Evolutionary conservation across 2,329 filamentous ascomycete genomes (phyloP), one percentile per base, ranked within the genome.

Genomic region (Trematosphaeria pertusa): DNA sequence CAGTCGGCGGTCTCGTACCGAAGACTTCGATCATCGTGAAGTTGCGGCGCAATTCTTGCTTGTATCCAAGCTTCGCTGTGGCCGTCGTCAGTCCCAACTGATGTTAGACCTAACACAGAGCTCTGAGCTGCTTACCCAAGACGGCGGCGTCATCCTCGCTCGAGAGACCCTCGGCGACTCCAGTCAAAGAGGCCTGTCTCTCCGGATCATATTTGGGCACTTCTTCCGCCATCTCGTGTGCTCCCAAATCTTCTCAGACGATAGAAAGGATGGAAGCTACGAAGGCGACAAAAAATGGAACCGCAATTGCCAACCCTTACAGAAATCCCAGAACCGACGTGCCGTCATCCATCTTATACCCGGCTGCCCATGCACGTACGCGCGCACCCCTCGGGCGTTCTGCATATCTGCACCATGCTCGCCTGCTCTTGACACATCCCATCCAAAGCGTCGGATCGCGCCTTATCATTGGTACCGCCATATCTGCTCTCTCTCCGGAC

Each of bases 21-120:
- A 86, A 85, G 14, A 86, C 77, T 61, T 86, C 81, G n/a, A 84
- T 70, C 50, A 82, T 82, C 3, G 80, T 81, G 60, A 86, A 86
- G 55, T 84, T 84, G 14, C 83, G 75, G 35, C 79, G 77, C 24
- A 86, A 72, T 61, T 87, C 83, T 67, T 86, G 82, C 62, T 85
- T 81, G 68, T 81, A 82, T 14, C 62, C 60, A 5, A 62, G 37
- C 33, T 53, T 52, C 12, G 62, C 62, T 65, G 43, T 38, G 12
- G 12, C 6, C n/a, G 4, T 4, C 14, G 18, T 46, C n/a, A 46
- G 21, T 26, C 12, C 21, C 32, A 18, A n/a, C 20, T 21, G 7
- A 2, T 14, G n/a, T 3, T n/a, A n/a, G n/a, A n/a, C n/a, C n/a
- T n/a, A n/a, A n/a, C n/a, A n/a, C n/a, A n/a, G n/a, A n/a, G n/a